These are phyloP conservation scores for Aspergillus baeticus DNA, from an alignment of 495 filamentous ascomycete species.

Conservation along the genomic window DNA sequence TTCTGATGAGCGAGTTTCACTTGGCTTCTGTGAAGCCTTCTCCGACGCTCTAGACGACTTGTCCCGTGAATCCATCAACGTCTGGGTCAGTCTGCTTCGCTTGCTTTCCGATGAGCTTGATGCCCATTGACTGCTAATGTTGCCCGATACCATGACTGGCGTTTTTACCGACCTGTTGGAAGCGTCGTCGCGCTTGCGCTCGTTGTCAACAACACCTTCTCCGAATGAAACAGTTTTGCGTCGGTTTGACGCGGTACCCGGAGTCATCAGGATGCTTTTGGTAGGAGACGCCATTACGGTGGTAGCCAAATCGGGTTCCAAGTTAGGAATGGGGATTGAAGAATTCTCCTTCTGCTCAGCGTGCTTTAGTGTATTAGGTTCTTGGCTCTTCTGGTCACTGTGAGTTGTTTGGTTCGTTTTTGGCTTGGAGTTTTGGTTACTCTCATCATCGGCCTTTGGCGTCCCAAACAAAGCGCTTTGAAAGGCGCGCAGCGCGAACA, in stretches of 20 bases:
- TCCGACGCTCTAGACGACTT: constrained; percentile 30
- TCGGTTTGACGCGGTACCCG: constrained; percentile 72
- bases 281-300: constrained; percentile 57
- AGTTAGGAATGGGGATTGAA: constrained; percentile 22
- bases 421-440: constrained; percentile 15
- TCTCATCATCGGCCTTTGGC: constrained; percentile 53
- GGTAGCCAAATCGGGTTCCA: constrained; percentile 26
- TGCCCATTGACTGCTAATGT: constrained; percentile 65
- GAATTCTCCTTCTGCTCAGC: constrained; percentile 25
- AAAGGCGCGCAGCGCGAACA: constrained; percentile 91
- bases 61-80: constrained; percentile 44
- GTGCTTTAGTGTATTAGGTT: constrained; percentile 20
- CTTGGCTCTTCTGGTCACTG: constrained; percentile 24
- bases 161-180: constrained; percentile 32
- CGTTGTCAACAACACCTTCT: constrained; percentile 62
- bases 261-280: constrained; percentile 85
- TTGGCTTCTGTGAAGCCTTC: constrained; percentile 4
- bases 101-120: constrained; percentile 51
- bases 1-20: constrained; percentile 16
- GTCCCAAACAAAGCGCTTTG: constrained; percentile 91
- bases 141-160: constrained; percentile 49
- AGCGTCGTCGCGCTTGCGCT: constrained; percentile 43
- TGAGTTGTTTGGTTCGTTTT: constrained; percentile 20
- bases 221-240: constrained; percentile 93
- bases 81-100: constrained; percentile 47